Conservation (phyloP, 1,139 yeast genomes). For the Geotrichum fermentans region DNA sequence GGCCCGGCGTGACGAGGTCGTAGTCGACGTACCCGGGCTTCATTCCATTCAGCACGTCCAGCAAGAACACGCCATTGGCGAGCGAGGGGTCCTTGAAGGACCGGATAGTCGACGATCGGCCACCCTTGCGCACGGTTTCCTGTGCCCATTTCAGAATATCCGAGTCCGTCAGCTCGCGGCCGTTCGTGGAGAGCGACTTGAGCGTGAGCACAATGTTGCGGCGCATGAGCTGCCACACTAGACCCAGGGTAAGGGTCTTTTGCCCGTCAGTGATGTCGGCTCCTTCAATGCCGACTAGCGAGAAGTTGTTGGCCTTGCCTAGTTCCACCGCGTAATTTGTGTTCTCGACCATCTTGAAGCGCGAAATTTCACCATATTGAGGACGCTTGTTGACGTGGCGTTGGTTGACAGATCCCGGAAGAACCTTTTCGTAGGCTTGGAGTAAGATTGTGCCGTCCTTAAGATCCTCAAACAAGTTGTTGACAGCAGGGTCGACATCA, state of each 20-base stretch:
- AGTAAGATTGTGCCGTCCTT: constrained; percentile 86
- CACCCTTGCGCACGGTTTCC: constrained; percentile 76
- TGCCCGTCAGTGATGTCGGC: constrained; percentile 95
- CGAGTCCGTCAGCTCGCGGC: constrained; percentile 68
- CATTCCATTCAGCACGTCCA: constrained; percentile 86
- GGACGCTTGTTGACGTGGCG: constrained; percentile 83
- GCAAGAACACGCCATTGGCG: constrained; percentile 70
- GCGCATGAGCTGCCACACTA: constrained; percentile 98
- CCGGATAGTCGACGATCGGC: constrained; percentile 62
- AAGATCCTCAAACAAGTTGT: constrained; percentile 85
- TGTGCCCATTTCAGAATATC: constrained; percentile 96
- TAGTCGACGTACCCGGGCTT: constrained; percentile 98
- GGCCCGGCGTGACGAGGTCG: constrained; percentile 76
- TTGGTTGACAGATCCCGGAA: constrained; percentile 84
- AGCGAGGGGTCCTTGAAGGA: constrained; percentile 80
- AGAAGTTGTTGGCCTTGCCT: constrained; percentile 87
- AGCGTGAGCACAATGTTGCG: constrained; percentile 85
- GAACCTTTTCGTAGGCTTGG: constrained; percentile 92
- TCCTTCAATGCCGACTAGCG: constrained; percentile 96
- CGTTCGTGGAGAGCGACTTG: constrained; percentile 64
- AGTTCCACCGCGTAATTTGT: constrained; percentile 94
- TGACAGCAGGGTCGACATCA: constrained; percentile 93
- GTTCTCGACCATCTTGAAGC: constrained; percentile 93
- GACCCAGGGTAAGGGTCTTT: constrained; percentile 82
- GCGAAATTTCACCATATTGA: constrained; percentile 66